Evolutionary conservation across 768 basidiomycete species (phyloP).

Genomic region (Rhodotorula toruloides): DNA sequence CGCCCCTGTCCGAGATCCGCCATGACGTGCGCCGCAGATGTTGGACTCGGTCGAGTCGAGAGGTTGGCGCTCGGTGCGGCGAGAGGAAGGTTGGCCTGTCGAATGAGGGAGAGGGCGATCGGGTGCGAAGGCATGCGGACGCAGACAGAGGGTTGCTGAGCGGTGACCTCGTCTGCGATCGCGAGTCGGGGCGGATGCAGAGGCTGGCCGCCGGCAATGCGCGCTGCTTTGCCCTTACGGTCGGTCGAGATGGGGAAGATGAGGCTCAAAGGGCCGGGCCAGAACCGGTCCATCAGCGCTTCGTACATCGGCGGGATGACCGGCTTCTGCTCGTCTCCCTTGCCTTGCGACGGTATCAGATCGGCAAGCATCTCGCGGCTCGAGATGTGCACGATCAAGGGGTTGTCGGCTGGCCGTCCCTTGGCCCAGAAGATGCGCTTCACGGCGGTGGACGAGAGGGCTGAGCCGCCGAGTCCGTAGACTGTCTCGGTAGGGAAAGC

Average conservation of each 20-base stretch:
- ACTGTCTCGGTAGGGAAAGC: constrained; percentile 98
- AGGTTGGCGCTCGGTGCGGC: constrained; percentile 95
- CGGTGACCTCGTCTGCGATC: constrained; percentile 73
- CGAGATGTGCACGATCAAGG: constrained; percentile 93
- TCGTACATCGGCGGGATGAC: constrained; percentile 61
- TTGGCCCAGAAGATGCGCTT: constrained; percentile 77
- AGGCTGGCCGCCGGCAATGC: background rate
- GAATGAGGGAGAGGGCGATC: constrained; percentile 82
- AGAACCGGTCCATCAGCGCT: constrained; percentile 72
- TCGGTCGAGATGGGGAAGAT: constrained; percentile 61
- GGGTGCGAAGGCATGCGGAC: constrained; percentile 93
- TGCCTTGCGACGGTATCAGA: constrained; percentile 57
- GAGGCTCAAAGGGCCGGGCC: constrained; percentile 91
- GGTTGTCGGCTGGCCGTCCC: constrained; percentile 90
- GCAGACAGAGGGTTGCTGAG: constrained; percentile 72
- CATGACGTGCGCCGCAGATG: constrained; percentile 74
- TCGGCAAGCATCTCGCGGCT: constrained; percentile 71
- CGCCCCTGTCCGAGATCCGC: constrained; percentile 60
- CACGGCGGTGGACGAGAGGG: constrained; percentile 59
- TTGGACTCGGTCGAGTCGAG: constrained; percentile 90
- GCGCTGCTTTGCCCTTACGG: constrained; percentile 1
- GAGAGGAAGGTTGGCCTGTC: constrained; percentile 64
- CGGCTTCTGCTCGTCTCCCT: background rate
- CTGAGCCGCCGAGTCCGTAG: constrained; percentile 90
- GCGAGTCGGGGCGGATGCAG: constrained; percentile 41